Percentiles rank a stretch among this genome's conserved stretches.
phyloP scores from a whole-genome alignment of 1,284 basidiomycete species.

The Malassezia arunalokei region DNA sequence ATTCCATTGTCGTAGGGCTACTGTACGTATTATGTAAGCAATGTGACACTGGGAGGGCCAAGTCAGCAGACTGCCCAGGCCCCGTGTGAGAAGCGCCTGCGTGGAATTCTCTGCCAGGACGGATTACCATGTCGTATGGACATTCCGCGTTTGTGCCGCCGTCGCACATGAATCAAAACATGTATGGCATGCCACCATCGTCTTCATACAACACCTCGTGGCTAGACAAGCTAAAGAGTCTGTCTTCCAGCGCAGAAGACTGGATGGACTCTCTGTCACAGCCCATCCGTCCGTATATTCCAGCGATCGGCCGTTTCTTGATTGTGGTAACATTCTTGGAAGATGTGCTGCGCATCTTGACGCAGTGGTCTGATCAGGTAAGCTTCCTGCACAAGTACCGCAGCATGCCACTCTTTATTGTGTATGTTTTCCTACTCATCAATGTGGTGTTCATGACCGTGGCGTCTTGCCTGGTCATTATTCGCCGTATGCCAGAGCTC shows the following conservation, averaged over 20 bases:
- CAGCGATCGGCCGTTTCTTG: constrained; percentile 85
- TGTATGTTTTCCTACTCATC: constrained; percentile 76
- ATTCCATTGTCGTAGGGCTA: constrained; percentile 50
- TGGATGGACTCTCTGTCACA: constrained; percentile 81
- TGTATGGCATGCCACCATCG: not conserved
- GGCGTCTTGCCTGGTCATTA: constrained; percentile 75
- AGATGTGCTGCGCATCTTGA: constrained; percentile 82
- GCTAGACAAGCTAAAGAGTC: constrained; percentile 65
- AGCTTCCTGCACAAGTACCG: constrained; percentile 59
- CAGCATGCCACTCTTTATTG: constrained; percentile 84
- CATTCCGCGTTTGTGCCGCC: constrained; percentile 14
- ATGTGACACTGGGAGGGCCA: not conserved
- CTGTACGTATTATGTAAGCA: constrained; percentile 3
- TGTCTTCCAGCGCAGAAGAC: constrained; percentile 70
- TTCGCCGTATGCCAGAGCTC: constrained; percentile 74
- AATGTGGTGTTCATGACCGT: constrained; percentile 78
- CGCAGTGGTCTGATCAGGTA: constrained; percentile 89
- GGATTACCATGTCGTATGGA: constrained; percentile 12
- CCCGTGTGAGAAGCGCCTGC: not conserved
- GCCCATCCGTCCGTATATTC: constrained; percentile 85
- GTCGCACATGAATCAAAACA: constrained; percentile 4
- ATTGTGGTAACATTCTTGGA: constrained; percentile 98
- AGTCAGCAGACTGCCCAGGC: not conserved
- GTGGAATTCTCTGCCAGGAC: not conserved
- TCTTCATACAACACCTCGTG: constrained; percentile 45